phyloP scores from a whole-genome alignment of 2,329 filamentous ascomycete genomes.

The Penicillium polonicum region DNA sequence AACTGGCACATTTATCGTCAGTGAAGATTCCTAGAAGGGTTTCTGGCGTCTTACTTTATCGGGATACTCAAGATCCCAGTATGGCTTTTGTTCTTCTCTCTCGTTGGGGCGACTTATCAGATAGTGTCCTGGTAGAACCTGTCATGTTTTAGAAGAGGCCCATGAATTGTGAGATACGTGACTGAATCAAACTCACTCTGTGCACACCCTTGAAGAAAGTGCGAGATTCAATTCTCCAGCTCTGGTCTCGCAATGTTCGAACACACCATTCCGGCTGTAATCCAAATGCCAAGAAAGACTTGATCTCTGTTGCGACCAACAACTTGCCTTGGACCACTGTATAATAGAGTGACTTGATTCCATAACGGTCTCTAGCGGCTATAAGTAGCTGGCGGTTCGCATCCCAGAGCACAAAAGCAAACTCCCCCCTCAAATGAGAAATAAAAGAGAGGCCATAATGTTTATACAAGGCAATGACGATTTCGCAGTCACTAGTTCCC shows the following conservation, averaged over 20 bases:
- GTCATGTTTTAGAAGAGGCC: constrained; percentile 4
- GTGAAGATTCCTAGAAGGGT: background rate
- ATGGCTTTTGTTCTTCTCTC: constrained; percentile 38
- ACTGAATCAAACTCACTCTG: background rate
- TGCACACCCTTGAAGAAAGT: constrained; percentile 54
- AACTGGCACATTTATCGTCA: background rate
- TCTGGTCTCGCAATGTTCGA: constrained; percentile 43
- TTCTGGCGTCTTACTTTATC: constrained; percentile 48
- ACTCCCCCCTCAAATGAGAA: constrained; percentile 54
- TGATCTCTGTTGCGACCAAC: constrained; percentile 54
- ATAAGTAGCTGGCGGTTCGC: constrained; percentile 47
- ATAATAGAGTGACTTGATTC: constrained; percentile 59
- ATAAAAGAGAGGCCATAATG: constrained; percentile 49
- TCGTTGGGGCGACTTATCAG: constrained; percentile 21
- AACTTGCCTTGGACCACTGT: constrained; percentile 45
- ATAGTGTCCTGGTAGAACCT: constrained; percentile 49
- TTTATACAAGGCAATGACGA: constrained; percentile 55
- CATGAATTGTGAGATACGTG: background rate
- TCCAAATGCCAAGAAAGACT: constrained; percentile 53
- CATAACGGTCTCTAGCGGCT: constrained; percentile 55
- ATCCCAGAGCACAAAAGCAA: constrained; percentile 51
- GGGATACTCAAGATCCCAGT: constrained; percentile 55
- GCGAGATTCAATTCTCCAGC: constrained; percentile 46
- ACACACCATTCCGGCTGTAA: constrained; percentile 57
- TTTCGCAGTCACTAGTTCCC: constrained; percentile 53